Base-by-base conservation (phyloP, 1,284 basidiomycete species). In the Ganoderma sinense region DNA sequence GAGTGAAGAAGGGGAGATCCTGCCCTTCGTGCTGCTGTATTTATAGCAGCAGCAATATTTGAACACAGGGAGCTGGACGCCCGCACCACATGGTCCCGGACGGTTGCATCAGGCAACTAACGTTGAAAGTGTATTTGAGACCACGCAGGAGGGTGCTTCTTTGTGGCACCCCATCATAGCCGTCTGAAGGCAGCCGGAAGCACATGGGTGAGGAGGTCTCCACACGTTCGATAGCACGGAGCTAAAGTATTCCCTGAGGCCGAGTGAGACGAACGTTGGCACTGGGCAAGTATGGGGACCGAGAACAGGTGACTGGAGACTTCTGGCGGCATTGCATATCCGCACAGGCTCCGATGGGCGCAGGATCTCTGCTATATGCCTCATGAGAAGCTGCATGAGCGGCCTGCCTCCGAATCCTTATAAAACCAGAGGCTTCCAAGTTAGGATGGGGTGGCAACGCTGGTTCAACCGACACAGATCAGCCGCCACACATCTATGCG, bases 141-240 rank as follows among this genome's bases (percentile, higher is more conserved):
- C 48, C 67, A 69, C 55, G 67, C 67, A 69, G 31, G 20, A 20
- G n/a, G 7, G 11, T 40, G 58, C 67, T 69, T 67, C 67, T 71
- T 29, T 26, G 40, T 18, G 33, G 20, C 58, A 33, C 36, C n/a
- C n/a, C 67, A 65, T 53, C 70, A 71, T 10, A 65, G 16, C 26
- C 20, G 62, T n/a, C 33, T 11, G 23, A 2, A 26, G 48, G 48
- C 48, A 26, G 23, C 20, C 1, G 11, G 41, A 13, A 8, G 40
- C 43, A 59, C 62, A 66, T 65, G 61, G 29, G 36, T 40, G 33
- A 53, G 29, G 53, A 39, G 33, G 18, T 2, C 11, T 36, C 56
- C 23, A 40, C 69, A 70, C 66, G 66, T 70, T 70, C 63, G 60
- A 67, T 70, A 63, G 62, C 63, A 40, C 56, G 14, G n/a, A 23